A percentile compares a stretch with the other conserved stretches of the same genome.
Evolutionary conservation across 139 green algal species (phyloP).

Genomic region (Chlorella ohadii): DNA sequence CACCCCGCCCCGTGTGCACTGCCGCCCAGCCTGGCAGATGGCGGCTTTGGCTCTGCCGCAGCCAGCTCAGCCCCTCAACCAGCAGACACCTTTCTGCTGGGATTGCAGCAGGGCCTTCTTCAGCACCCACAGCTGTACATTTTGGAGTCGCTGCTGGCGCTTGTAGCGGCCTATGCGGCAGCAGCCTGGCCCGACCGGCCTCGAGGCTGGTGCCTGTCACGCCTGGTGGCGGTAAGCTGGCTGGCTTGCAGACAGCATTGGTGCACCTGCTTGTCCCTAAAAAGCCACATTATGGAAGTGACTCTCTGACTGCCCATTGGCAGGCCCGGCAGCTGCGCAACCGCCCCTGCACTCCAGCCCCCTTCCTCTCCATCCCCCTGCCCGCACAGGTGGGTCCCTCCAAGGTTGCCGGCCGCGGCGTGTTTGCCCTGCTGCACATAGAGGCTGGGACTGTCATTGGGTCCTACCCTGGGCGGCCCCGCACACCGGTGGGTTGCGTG

Average conservation of each 20-base stretch:
- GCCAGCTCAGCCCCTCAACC: too few relatives aligned
- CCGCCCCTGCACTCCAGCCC: too few relatives aligned
- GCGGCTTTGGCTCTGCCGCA: too few relatives aligned
- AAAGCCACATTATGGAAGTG: too few relatives aligned
- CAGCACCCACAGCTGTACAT: neutral
- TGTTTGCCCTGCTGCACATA: conserved; percentile 59
- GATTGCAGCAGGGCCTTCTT: neutral
- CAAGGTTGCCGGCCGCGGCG: conserved; percentile 48
- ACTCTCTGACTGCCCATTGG: too few relatives aligned
- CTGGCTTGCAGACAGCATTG: neutral
- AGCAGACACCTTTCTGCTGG: neutral
- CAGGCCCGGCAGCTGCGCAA: too few relatives aligned
- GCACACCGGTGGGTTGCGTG: conserved; percentile 11
- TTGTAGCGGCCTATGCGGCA: conserved; percentile 16
- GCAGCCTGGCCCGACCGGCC: conserved; percentile 34
- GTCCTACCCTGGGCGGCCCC: conserved; percentile 61
- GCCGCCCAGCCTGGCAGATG: neutral
- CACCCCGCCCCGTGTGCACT: neutral
- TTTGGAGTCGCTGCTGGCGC: neutral
- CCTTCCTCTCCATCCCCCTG: neutral
- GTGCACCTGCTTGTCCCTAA: too few relatives aligned
- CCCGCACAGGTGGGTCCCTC: conserved; percentile 45
- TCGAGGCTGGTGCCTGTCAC: conserved; percentile 16
- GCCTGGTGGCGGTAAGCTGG: conserved; percentile 28
- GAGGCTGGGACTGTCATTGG: conserved; percentile 53